Base-by-base conservation (phyloP, 2,329 filamentous ascomycete genomes). In the Cercospora sp. region DNA sequence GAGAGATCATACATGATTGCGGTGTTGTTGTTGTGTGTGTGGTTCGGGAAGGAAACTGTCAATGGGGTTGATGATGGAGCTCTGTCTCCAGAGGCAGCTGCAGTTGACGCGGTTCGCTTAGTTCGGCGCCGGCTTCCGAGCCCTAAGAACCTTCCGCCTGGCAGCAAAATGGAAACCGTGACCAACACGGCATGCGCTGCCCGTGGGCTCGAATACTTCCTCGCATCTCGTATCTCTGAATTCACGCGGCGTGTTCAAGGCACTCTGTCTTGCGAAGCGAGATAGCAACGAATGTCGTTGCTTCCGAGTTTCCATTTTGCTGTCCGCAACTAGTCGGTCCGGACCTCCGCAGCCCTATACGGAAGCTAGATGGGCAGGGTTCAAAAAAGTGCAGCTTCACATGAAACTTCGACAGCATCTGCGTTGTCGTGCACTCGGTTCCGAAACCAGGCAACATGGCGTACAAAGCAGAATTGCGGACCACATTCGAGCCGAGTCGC, bases 401-500 rank as follows among this genome's bases (percentile, higher is more conserved):
- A 67, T 67, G 61, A 65, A 69, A 67, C 48, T 66, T 63, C 30
- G 45, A 40, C 30, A 20, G 10, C 31, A n/a, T 65, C 18, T 60
- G 53, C 40, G 12, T 18, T 36, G 12, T 23, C 9, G 20, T 26
- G 36, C 55, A 30, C 26, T 26, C 12, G 28, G 16, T 51, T 10
- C 42, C 18, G 36, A 12, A 61, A 8, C 13, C n/a, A 51, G 28
- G 40, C 53, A 69, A 42, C 6, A 86, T 85, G 84, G 82, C 83
- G 73, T 86, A 86, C 76, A 85, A 86, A 79, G 80, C 85, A 69
- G 82, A 82, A 48, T 80, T 85, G 74, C 96, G 93, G 84, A 97
- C 93, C 67, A 97, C 94, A 3, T 99, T 97, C 79, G 92, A 96
- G 77, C 88, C 91, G 67, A 87, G 87, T 72, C 89, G 91, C 76